These are phyloP conservation scores for Pichia kluyveri DNA, from an alignment of 805 yeast species.

Conservation along the genomic window DNA sequence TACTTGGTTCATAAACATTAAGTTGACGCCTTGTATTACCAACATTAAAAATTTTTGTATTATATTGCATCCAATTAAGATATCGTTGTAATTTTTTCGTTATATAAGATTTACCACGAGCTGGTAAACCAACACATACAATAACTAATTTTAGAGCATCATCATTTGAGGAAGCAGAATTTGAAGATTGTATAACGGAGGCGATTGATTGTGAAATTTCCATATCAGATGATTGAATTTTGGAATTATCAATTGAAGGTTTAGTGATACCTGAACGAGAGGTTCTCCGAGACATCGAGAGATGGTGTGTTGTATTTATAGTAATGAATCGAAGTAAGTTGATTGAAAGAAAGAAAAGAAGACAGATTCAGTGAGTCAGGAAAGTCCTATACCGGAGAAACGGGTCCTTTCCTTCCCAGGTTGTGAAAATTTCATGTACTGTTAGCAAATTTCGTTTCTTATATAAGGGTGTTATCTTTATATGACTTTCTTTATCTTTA, in stretches of 20 bases:
- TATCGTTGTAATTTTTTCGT: conserved; percentile 55
- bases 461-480: too few relatives aligned
- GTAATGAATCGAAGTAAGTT: neutral
- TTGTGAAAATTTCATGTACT: too few relatives aligned
- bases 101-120: conserved; percentile 67
- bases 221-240: neutral
- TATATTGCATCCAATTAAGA: conserved; percentile 52
- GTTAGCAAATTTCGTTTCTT: too few relatives aligned
- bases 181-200: neutral
- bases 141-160: conserved; percentile 43
- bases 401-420: neutral
- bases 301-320: neutral
- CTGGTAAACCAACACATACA: conserved; percentile 70
- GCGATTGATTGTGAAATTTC: neutral
- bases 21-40: conserved; percentile 62
- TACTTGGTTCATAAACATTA: conserved; percentile 31
- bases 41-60: conserved; percentile 61
- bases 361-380: too few relatives aligned
- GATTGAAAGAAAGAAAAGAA: neutral
- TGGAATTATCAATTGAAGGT: neutral
- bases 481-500: too few relatives aligned
- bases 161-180: neutral
- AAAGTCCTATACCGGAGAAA: conserved; percentile 3
- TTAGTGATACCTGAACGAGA: neutral
- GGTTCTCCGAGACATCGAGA: neutral